phyloP scores from a whole-genome alignment of 2,329 filamentous ascomycete species.

The Xylaria sp. region DNA sequence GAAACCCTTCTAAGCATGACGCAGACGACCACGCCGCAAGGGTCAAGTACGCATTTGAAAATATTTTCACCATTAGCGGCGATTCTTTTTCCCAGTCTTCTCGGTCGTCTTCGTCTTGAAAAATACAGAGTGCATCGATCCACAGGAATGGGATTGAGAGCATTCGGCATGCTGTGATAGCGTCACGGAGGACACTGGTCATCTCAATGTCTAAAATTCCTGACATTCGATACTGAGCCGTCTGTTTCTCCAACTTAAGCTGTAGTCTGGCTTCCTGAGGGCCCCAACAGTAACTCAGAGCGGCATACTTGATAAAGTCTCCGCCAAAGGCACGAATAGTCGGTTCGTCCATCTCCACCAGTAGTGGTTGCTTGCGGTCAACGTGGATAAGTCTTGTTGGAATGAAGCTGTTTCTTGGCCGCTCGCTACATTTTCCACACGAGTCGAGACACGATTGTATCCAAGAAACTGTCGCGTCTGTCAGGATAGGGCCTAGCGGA shows the following conservation, averaged over 20 bases:
- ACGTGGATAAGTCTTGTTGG: no score
- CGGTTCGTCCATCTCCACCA: no score
- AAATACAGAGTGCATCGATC: constrained; percentile 32
- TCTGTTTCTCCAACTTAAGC: neutral
- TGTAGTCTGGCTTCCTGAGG: neutral
- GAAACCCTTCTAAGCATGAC: constrained; percentile 16
- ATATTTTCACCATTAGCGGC: constrained; percentile 26
- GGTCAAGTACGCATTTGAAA: constrained; percentile 9
- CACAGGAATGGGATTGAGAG: constrained; percentile 26
- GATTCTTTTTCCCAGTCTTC: constrained; percentile 30
- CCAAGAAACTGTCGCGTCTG: no score
- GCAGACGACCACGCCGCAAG: neutral
- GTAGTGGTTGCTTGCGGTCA: no score
- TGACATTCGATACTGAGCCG: neutral
- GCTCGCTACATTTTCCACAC: no score
- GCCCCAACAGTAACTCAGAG: constrained; percentile 19
- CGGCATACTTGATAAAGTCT: no score
- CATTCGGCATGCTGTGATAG: constrained; percentile 12
- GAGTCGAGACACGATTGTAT: no score
- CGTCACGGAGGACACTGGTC: constrained; percentile 12
- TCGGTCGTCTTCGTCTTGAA: constrained; percentile 27
- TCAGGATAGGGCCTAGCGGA: no score
- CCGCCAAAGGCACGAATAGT: no score
- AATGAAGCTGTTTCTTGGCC: no score
- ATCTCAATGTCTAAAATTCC: neutral